These are phyloP conservation scores for Brassica hybrid DNA, from an alignment of 441 rosid species.

Conservation along the genomic window DNA sequence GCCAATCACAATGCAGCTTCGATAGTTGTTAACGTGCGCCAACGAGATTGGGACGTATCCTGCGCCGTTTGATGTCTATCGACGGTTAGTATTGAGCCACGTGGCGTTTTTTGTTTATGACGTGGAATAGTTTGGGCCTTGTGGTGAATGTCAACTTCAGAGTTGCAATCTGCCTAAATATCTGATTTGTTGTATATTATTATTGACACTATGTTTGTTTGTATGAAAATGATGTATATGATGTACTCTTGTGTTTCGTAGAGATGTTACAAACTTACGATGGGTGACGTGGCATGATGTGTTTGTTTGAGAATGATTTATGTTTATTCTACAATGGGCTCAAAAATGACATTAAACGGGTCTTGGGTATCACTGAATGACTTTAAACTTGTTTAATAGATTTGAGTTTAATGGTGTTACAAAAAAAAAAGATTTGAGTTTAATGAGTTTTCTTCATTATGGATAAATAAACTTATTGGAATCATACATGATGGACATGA, in stretches of 20 bases:
- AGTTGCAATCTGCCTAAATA: not conserved
- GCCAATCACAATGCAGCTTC: constrained; percentile 34
- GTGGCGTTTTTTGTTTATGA: not conserved
- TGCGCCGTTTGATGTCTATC: constrained; percentile 43
- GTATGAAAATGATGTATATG: not conserved
- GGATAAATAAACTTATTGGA: not conserved
- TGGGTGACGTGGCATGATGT: not conserved
- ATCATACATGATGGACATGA: not conserved
- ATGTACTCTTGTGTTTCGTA: not conserved
- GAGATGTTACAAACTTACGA: not conserved
- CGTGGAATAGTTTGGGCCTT: not conserved
- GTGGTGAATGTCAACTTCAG: not conserved
- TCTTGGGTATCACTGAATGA: too few species aligned
- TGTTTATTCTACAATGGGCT: not conserved
- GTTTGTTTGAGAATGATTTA: not conserved
- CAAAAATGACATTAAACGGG: too few species aligned
- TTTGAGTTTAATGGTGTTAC: not conserved
- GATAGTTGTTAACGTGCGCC: constrained; percentile 44
- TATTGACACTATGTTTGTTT: not conserved
- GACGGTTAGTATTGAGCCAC: not conserved
- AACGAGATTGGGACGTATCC: constrained; percentile 46
- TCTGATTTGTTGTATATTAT: not conserved
- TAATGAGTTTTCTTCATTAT: not conserved
- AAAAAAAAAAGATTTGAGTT: too few species aligned
- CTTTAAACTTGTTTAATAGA: not conserved